Evolutionary conservation across 352 stramenopile genomes (phyloP), one percentile per base, ranked within the genome.

Genomic region (Paralagenidium karlingii): DNA sequence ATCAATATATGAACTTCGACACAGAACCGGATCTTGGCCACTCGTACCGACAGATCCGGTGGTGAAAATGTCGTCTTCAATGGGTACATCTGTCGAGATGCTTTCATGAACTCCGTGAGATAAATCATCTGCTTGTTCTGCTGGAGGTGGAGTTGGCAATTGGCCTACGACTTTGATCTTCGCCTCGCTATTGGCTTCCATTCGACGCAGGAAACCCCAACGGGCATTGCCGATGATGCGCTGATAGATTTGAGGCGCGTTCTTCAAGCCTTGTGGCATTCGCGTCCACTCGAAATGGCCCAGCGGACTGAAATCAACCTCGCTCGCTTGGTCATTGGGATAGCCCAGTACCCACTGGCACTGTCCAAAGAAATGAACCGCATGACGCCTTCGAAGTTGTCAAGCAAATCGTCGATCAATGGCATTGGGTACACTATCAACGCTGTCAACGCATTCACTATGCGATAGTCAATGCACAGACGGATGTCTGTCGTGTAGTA

Each of bases 241-340:
- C 11, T 61, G 47, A 19, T 60, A 60, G 8, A 60, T 53, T 20
- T 56, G 47, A 5, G 53, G 53, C 5, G 42, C 51, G 25, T 60
- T 60, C 24, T 34, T 47, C 2, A 60, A 19, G 0, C 47, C 43
- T 21, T 54, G 57, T 8, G 47, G 43, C 53, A 61, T 61, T 2
- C 48, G 19, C 0, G 25, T 33, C 48, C 53, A 61, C 28, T 61
- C 39, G 29, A 54, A 54, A 16, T 50, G 34, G 1, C 40, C 48
- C 3, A 54, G 43, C 2, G 47, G 53, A 45, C 53, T 0, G 47
- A 58, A 34, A 58, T 50, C 8, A 29, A 15, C 2, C 33, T 22
- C 0, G 52, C 47, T 18, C 47, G 47, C 5, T 50, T 12, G 0
- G 47, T 56, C 43, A 56, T 60, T 1, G 8, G 5, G 0, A 60